Evolutionary conservation across 1,284 basidiomycete species (phyloP).

Genomic region (Anthracocystis setariae): DNA sequence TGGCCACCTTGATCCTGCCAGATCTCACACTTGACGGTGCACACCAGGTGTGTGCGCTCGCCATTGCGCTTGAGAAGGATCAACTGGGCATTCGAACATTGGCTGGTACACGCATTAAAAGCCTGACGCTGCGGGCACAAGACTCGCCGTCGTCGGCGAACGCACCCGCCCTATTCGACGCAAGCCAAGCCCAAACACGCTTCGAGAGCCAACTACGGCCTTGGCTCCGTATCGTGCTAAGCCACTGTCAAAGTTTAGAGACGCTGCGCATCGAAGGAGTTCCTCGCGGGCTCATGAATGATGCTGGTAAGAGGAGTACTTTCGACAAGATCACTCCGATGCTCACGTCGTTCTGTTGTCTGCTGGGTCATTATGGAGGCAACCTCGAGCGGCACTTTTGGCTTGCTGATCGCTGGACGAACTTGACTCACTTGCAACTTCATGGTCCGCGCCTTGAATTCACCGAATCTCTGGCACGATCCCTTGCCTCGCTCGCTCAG

Average conservation of each 20-base stretch:
- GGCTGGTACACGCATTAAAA: slow-evolving; percentile 4
- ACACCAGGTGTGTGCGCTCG: slow-evolving; percentile 20
- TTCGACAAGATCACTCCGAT: neutral
- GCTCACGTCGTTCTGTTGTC: slow-evolving; percentile 12
- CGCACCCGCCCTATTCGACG: slow-evolving; percentile 37
- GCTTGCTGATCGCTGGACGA: slow-evolving; percentile 12
- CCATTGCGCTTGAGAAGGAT: slow-evolving; percentile 21
- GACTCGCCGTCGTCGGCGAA: slow-evolving; percentile 3
- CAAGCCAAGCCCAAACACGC: slow-evolving; percentile 30
- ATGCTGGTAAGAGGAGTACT: neutral
- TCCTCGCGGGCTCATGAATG: slow-evolving; percentile 8
- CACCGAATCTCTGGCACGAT: slow-evolving; percentile 2
- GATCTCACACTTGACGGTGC: slow-evolving; percentile 18
- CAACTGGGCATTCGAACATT: slow-evolving; percentile 13
- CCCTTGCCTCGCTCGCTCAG: slow-evolving; percentile 8
- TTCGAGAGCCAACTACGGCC: slow-evolving; percentile 23
- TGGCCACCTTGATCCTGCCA: slow-evolving; percentile 12
- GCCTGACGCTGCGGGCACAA: slow-evolving; percentile 14
- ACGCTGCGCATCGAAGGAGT: slow-evolving; percentile 26
- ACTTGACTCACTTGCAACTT: slow-evolving; percentile 24
- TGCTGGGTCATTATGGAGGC: slow-evolving; percentile 29
- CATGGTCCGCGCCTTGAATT: slow-evolving; percentile 34
- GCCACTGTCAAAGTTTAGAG: slow-evolving; percentile 5
- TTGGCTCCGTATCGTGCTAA: slow-evolving; percentile 16
- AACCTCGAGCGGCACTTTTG: slow-evolving; percentile 33